Evolutionary conservation across 1,139 yeast genomes (phyloP), one percentile per base, ranked within the genome.

Genomic region (Hemisphaericaspora xylanilytica): DNA sequence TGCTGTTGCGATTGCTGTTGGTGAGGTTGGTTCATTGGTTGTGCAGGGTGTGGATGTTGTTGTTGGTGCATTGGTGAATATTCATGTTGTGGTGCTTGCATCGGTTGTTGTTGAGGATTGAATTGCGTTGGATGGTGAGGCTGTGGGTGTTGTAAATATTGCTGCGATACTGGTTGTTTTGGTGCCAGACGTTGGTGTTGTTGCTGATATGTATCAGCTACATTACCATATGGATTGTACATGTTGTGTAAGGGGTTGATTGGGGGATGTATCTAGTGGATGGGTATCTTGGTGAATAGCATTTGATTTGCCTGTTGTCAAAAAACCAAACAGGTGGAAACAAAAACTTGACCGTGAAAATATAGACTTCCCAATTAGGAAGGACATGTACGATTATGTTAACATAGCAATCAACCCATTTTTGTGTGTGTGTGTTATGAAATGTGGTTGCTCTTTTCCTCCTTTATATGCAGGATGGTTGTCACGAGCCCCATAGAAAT

Each of bases 221-320:
- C 44, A 47, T 50, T 56, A 32, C 59, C 60, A 42, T 73, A 74
- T 9, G 80, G 79, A 43, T 71, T 70, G 53, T 71, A 74, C 80
- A 74, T 73, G 32, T 6, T 32, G 15, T 22, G n/a, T n/a, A n/a
- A n/a, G n/a, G n/a, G n/a, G n/a, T n/a, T n/a, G n/a, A n/a, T n/a
- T n/a, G n/a, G n/a, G n/a, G n/a, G n/a, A n/a, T n/a, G n/a, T n/a
- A n/a, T n/a, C n/a, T n/a, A n/a, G n/a, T n/a, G n/a, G n/a, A n/a
- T n/a, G n/a, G n/a, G n/a, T n/a, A n/a, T n/a, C n/a, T n/a, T n/a
- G n/a, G n/a, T n/a, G n/a, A n/a, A n/a, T n/a, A n/a, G n/a, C n/a
- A n/a, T n/a, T n/a, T n/a, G n/a, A n/a, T n/a, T n/a, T n/a, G n/a
- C n/a, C n/a, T n/a, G n/a, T n/a, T n/a, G n/a, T n/a, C n/a, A n/a